Base-by-base conservation (phyloP, 495 filamentous ascomycete genomes). In the Hypomontagnella submonticulosa region DNA sequence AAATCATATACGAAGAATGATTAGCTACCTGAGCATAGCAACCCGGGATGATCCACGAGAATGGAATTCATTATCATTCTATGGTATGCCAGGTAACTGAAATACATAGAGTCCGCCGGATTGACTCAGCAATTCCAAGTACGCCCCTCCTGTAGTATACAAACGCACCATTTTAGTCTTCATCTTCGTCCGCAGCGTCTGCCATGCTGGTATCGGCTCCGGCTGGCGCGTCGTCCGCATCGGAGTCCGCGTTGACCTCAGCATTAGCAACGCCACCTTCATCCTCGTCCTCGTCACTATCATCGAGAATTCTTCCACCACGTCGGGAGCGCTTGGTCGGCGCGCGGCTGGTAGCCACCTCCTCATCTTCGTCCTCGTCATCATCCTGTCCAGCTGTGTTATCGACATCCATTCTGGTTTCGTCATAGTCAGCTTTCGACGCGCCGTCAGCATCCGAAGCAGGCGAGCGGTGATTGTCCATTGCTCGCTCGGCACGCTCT, bases 301-400 rank as follows among this genome's bases (percentile, higher is more conserved):
- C 79, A 10, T 79, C 80, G 32, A 81, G 66, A 16, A 81, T 75
- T 27, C 80, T 65, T 16, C 73, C 77, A 32, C 78, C 77, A 32
- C 78, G 69, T 13, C 76, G 71, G 3, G 66, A 60, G 32, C 76
- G 71, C 69, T 76, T 77, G 37, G 67, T 60, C 47, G 63, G 53
- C 42, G 55, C 56, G 23, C 75, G 68, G 11, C 61, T 66, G 9
- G 73, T 70, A 16, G 72, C 53, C 27, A 69, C 70, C 36, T 75
- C 75, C 48, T 80, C 79, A 1, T 82, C 82, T 32, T 77, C 76
- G 0, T 79, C 78, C 0, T 81, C 81, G 8, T 81, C 79, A 30
- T 67, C 75, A 52, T 71, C 71, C 27, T 70, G 72, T 1, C 70
- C 54, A 8, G 61, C 72, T 4, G 61, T 34, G 16, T 78, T 71